Base-by-base conservation (phyloP, 345 rosid genomes). In the Lepidium aucheri region DNA sequence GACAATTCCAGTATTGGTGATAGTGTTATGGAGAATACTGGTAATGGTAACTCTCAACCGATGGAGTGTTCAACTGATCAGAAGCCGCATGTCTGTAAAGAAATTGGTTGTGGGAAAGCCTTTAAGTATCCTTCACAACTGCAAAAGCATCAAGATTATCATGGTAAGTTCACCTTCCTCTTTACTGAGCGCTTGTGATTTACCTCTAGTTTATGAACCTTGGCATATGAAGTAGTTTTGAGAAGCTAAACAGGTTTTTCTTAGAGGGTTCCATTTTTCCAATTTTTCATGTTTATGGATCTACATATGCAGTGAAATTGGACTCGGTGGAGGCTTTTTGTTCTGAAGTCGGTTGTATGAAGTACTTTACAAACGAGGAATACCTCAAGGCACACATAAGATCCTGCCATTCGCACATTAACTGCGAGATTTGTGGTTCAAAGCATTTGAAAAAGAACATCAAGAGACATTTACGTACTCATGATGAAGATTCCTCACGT, bases 71-170 rank as follows among this genome's bases (percentile, higher is more conserved):
- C 53, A 10, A 41, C 11, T 4, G 62, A 59, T 32, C 72, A 30
- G 38, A 80, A 80, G 75, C 78, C 74, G 63, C 63, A 70, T 73
- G 76, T 70, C 49, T 94, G 99, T 76, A 77, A 59, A 16, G 96
- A 90, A 74, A 45, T 35, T 57, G 97, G 96, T 7, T 94, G 99
- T 55, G 92, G 90, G 8, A 94, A 94, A 76, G 81, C 70, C 36
- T 94, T 94, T 63, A 79, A 64, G 63, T 88, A 68, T 65, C 78
- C 81, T 16, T 90, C 95, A 7, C 78, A 76, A 76, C 67, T 94
- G 41, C 72, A 42, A 69, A 85, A 75, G 70, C 99, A 94, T n/a
- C 76, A 80, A 53, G 87, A 83, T 22, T 83, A 92, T 55, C 99
- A 88, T 83, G 90, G 98, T 73, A 68, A 44, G 74, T 75, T 73